Evolutionary conservation across 176 grass and related monocot genomes (phyloP), one percentile per base, ranked within the genome.

Genomic region (Aegilops longissima): DNA sequence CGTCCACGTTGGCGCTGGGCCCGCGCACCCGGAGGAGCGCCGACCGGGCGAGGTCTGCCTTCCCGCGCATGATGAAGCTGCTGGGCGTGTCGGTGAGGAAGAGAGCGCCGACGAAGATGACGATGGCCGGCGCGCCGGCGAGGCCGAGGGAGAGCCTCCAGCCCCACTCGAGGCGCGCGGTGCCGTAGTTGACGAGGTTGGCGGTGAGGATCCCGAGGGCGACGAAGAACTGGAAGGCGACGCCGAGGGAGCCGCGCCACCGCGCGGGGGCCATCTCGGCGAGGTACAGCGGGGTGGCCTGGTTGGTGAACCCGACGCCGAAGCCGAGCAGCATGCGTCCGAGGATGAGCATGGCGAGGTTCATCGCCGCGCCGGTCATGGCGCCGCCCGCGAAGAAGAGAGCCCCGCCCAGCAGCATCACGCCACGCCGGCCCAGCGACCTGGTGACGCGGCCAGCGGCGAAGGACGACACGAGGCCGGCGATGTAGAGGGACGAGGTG

Each of bases 71-170:
- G 21, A 93, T 80, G 51, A 93, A 89, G 85, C 95, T 97, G 71
- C 91, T 97, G 7, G 93, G 95, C 3, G 90, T 97, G 77, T 97
- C 95, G 6, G 93, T 84, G 85, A 95, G 92, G 87, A 92, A 86
- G 70, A 95, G 76, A 35, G 93, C 90, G 44, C 91, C 78, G 17
- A 97, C 2, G 35, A 97, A 39, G 78, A 98, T 92, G 77, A 88
- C 7, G 14, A 84, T 0, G 58, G 89, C 95, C 3, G 95, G 93
- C 6, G 76, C 95, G 5, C 84, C 95, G 0, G 93, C 89, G 8
- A 97, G 93, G 34, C 95, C 93, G 35, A 97, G 95, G 14, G 95
- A 95, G 83, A 98, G 66, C 75, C 93, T 91, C 95, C 95, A 93
- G 1, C 92, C 95, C 93, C 93, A 97, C 3, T 74, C 0, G 75